Conservation (phyloP, 257 asterid species). For the Linderniella brevidens region DNA sequence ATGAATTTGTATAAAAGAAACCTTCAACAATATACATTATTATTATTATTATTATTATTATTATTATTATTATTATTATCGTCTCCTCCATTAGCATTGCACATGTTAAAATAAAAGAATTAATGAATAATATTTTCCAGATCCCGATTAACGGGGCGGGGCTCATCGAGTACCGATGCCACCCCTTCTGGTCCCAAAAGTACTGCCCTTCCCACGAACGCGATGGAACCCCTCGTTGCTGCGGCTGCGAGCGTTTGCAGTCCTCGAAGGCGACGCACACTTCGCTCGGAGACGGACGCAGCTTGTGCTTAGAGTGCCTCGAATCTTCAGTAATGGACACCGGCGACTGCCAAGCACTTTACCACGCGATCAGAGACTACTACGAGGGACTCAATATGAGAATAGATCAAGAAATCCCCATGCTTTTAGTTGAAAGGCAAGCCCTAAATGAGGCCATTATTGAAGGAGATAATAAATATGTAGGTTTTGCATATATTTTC, state of each 20-base stretch:
- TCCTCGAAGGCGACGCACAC: slow-evolving; percentile 47
- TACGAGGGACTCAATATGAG: slow-evolving; percentile 98
- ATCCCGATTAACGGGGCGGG: slow-evolving; percentile 75
- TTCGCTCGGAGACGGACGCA: slow-evolving; percentile 82
- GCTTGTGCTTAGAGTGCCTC: slow-evolving; percentile 91
- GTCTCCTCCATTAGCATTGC: too few relatives aligned
- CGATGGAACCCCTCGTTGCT: slow-evolving; percentile 70
- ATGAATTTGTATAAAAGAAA: slow-evolving; percentile 48
- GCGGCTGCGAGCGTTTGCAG: slow-evolving; percentile 97
- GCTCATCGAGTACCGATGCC: slow-evolving; percentile 93
- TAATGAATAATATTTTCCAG: slow-evolving; percentile 18
- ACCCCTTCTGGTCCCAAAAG: slow-evolving; percentile 86
- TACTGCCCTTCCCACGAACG: slow-evolving; percentile 90
- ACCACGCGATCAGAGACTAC: slow-evolving; percentile 81
- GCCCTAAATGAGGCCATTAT: slow-evolving; percentile 91
- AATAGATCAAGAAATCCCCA: slow-evolving; percentile 76
- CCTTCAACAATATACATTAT: too few relatives aligned
- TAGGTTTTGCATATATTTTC: neutral
- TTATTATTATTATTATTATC: too few relatives aligned
- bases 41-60: too few relatives aligned
- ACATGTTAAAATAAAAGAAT: neutral
- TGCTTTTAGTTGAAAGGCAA: slow-evolving; percentile 93
- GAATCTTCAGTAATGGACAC: slow-evolving; percentile 95
- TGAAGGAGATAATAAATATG: slow-evolving; percentile 57
- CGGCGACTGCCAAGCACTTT: slow-evolving; percentile 85